A percentile compares a stretch with the other conserved stretches of the same genome.
These are phyloP conservation scores for Cornus suecica DNA, from an alignment of 148 eudicot genomes.

Conservation along the genomic window DNA sequence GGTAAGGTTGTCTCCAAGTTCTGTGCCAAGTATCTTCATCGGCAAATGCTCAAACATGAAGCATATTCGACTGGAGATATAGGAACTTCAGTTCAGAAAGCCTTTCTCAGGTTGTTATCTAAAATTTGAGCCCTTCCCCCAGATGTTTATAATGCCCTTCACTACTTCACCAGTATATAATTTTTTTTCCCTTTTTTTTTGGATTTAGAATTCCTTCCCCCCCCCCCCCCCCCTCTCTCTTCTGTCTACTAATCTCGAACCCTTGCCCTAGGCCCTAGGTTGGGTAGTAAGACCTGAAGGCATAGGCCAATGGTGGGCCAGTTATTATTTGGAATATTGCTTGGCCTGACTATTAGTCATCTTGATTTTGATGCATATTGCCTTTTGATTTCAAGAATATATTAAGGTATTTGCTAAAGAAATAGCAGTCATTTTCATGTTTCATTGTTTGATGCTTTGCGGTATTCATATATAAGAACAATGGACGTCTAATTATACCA, in stretches of 20 bases:
- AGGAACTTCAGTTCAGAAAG: slow-evolving; percentile 76
- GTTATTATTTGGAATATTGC: no score
- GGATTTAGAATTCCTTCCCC: no score
- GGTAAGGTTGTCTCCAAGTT: slow-evolving; percentile 99
- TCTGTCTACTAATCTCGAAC: no score
- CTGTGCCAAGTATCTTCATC: slow-evolving; percentile 97
- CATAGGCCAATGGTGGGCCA: no score
- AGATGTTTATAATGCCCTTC: background rate
- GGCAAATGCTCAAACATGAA: slow-evolving; percentile 84
- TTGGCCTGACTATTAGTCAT: background rate
- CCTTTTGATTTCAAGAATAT: background rate
- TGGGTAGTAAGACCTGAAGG: no score
- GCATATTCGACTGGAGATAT: slow-evolving; percentile 83
- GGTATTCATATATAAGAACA: background rate
- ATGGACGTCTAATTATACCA: background rate
- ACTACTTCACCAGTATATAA: no score
- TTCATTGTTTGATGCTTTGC: background rate
- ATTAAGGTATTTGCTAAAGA: no score
- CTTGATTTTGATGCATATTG: background rate
- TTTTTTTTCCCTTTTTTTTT: no score
- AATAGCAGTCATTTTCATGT: background rate
- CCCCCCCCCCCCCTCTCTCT: no score
- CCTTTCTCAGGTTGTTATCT: slow-evolving; percentile 61
- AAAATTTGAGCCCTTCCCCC: background rate
- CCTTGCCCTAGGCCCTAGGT: no score